Evolutionary conservation across 2,329 filamentous ascomycete genomes (phyloP), one percentile per base, ranked within the genome.

Genomic region (Neofusicoccum parvum): DNA sequence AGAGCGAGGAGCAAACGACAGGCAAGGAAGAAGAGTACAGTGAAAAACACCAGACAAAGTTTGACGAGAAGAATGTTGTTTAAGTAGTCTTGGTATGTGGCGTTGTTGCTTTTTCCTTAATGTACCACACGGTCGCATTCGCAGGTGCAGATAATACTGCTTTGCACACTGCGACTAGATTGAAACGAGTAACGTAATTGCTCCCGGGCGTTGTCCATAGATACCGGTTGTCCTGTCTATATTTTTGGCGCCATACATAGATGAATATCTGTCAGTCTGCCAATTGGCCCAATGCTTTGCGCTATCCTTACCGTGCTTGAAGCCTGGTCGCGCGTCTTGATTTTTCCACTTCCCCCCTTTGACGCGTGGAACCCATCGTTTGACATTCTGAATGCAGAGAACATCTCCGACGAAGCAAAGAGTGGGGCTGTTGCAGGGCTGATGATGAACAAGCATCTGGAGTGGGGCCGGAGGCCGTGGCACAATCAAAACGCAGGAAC

Each of bases 401-500:
- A 58, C 20, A 17, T 41, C 3, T n/a, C 53, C 37, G 37, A n/a
- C 14, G 53, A 15, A 27, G 34, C 23, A n/a, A 58, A 46, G 23
- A 17, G 15, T 46, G 54, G 54, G 54, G 39, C 51, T 15, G 37
- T 15, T 58, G 20, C 54, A 58, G 17, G 54, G 54, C 54, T 58
- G 54, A 45, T 58, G 54, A 45, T 6, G 3, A 17, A 3, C 27
- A 32, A 32, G 27, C 27, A 32, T 32, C 20, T 12, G 15, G 23
- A 43, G 54, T 58, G 54, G 54, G 39, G 51, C 51, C 37, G n/a
- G 51, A 23, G 15, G 50, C 20, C 32, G 50, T 37, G 50, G 51
- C 51, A 43, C 10, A 9, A 43, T 43, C 37, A 27, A 34, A 34
- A 58, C 39, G 39, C 54, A 58, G 54, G 54, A 46, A 58, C 54